phyloP scores from a whole-genome alignment of 805 yeast genomes.

The Maudiozyma pseudohumilis region DNA sequence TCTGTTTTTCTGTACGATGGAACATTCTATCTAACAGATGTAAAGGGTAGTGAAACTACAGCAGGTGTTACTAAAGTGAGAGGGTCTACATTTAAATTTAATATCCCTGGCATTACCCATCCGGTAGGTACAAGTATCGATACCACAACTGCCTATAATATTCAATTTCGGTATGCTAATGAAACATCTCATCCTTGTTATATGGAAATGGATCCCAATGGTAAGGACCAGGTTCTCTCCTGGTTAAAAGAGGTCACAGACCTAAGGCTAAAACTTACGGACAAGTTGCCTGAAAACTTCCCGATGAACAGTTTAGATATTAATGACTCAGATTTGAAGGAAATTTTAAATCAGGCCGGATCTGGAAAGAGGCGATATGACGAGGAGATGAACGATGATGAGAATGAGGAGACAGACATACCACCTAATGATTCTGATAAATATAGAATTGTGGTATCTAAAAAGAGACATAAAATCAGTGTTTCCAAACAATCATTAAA shows the following conservation, averaged over 20 bases:
- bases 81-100: constrained; percentile 11
- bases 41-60: constrained; percentile 2
- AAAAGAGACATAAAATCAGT: constrained; percentile 25
- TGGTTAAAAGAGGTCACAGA: constrained; percentile 15
- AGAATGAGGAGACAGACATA: not conserved
- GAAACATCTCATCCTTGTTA: constrained; percentile 15
- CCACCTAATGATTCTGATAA: too few species aligned
- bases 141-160: constrained; percentile 6
- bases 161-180: constrained; percentile 15
- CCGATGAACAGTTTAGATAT: constrained; percentile 14
- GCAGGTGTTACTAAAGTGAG: constrained; percentile 1
- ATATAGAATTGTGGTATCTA: too few species aligned
- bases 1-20: constrained; percentile 13
- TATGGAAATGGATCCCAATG: constrained; percentile 12
- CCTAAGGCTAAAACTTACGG: constrained; percentile 4
- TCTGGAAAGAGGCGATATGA: not conserved
- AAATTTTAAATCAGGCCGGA: too few species aligned
- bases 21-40: constrained; percentile 6
- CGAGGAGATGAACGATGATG: too few species aligned
- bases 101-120: constrained; percentile 14
- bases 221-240: constrained; percentile 12
- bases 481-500: constrained; percentile 25
- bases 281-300: constrained; percentile 12
- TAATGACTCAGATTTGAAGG: constrained; percentile 8
- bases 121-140: constrained; percentile 9